Evolutionary conservation across 805 yeast genomes (phyloP).

Genomic region (Ascoidea tarda): DNA sequence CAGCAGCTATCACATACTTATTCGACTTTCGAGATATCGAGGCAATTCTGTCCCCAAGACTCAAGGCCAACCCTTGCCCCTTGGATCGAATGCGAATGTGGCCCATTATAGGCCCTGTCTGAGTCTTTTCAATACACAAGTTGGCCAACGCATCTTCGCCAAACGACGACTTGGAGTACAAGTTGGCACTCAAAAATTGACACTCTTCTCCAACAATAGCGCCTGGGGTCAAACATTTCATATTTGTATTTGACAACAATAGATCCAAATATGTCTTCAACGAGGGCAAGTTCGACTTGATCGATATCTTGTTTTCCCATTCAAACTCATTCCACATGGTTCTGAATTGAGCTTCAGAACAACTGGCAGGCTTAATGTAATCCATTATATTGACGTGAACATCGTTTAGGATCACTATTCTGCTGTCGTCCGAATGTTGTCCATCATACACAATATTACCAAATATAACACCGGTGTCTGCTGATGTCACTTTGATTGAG

Average conservation of each 20-base stretch:
- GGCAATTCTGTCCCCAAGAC: constrained; percentile 90
- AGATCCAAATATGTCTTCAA: constrained; percentile 69
- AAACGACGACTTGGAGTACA: constrained; percentile 83
- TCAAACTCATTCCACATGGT: constrained; percentile 99
- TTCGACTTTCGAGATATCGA: constrained; percentile 52
- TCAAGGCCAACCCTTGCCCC: constrained; percentile 93
- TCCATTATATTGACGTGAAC: constrained; percentile 96
- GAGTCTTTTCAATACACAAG: constrained; percentile 75
- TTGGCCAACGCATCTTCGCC: constrained; percentile 98
- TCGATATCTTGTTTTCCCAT: constrained; percentile 96
- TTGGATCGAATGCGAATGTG: constrained; percentile 93
- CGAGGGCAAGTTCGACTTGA: constrained; percentile 51
- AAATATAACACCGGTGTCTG: constrained; percentile 95
- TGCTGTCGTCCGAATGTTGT: constrained; percentile 78
- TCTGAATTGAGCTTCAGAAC: constrained; percentile 83
- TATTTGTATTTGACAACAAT: constrained; percentile 73
- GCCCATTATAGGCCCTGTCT: constrained; percentile 69
- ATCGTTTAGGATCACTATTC: constrained; percentile 85
- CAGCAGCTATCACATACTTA: constrained; percentile 20
- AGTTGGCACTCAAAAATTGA: constrained; percentile 84
- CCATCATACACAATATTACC: constrained; percentile 97
- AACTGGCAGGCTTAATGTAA: constrained; percentile 88
- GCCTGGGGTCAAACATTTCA: constrained; percentile 87
- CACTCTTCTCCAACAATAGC: constrained; percentile 85
- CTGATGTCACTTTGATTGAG: constrained; percentile 88